Conservation (phyloP, 1,284 basidiomycete species). For the Lignosus rhinocerotis region DNA sequence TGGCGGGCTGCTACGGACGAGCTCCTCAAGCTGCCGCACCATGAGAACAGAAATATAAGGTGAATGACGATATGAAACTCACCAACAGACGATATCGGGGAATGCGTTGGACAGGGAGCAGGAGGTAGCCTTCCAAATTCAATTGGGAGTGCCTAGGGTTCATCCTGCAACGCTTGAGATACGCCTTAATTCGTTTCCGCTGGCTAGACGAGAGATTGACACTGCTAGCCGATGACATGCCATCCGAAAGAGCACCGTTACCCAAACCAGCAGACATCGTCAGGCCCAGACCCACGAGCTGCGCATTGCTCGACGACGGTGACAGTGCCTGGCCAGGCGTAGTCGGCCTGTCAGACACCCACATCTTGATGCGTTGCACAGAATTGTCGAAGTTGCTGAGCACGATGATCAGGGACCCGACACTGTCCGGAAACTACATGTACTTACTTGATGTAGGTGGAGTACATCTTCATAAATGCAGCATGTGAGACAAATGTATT, state of each 20-base stretch:
- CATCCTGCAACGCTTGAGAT: conserved; percentile 82
- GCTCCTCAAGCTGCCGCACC: conserved; percentile 70
- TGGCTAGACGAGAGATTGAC: conserved; percentile 65
- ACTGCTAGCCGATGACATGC: conserved; percentile 26
- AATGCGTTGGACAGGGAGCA: conserved; percentile 95
- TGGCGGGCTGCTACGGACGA: conserved; percentile 82
- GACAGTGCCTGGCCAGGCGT: conserved; percentile 45
- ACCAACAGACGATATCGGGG: conserved; percentile 94
- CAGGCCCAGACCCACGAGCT: conserved; percentile 63
- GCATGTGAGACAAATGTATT: conserved; percentile 91
- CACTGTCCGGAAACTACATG: conserved; percentile 2
- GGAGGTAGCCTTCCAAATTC: conserved; percentile 91
- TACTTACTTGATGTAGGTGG: conserved; percentile 91
- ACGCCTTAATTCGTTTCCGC: conserved; percentile 82
- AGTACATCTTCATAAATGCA: conserved; percentile 97
- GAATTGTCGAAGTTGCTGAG: conserved; percentile 90
- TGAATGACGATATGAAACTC: conserved; percentile 27
- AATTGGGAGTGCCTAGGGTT: conserved; percentile 94
- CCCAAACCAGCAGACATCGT: conserved; percentile 58
- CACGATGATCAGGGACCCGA: conserved; percentile 9
- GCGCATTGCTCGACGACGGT: conserved; percentile 60
- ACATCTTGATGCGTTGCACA: conserved; percentile 81
- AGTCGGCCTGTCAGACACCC: conserved; percentile 62
- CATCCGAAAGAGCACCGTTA: conserved; percentile 45
- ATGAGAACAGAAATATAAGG: neutral